Base-by-base conservation (phyloP, 139 green algal species). In the Diplosphaera chodatii region DNA sequence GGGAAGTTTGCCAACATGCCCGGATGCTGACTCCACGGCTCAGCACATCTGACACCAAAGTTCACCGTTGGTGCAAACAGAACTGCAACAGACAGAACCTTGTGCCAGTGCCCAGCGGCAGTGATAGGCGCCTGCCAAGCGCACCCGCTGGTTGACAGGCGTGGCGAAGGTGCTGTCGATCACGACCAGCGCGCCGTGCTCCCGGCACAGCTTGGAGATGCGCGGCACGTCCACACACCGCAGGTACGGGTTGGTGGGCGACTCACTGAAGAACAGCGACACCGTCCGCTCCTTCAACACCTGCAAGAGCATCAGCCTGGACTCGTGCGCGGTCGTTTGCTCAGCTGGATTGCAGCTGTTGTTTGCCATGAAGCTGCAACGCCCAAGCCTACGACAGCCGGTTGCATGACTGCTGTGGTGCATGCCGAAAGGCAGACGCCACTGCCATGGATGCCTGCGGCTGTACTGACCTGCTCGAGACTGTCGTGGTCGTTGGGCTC, bases 231-330 rank as follows among this genome's bases (percentile, higher is more conserved):
- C 96, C 48, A 99, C 90, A 82, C 94, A 99, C 40, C 96, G 86
- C 64, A 99, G 83, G 84, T 98, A 99, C 6, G 96, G 96, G 86
- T 99, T 99, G 48, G 96, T 99, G 40, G 96, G 96, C 13, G 87
- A 96, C 87, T 99, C 96, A n/a, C 82, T 93, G 83, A 99, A 99
- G 78, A 97, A 99, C 18, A 99, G 84, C 3, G 84, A 86, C 31
- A 90, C 87, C 33, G 25, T 31, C 16, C 48, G 48, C 48, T 59
- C 48, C 48, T 59, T 18, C 4, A 59, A 18, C 48, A 59, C 48
- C 48, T 59, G 18, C 16, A 25, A 5, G 48, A 5, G 8, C 37
- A 10, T n/a, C n/a, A n/a, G n/a, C 37, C 37, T 20, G 10, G 10
- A 48, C 37, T 48, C 8, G 37, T 48, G 37, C 37, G 37, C 37